Percentiles rank a stretch among this genome's conserved stretches.
Conservation (phyloP, 208 protist genomes). For the Trypanosoma boissoni region DNA sequence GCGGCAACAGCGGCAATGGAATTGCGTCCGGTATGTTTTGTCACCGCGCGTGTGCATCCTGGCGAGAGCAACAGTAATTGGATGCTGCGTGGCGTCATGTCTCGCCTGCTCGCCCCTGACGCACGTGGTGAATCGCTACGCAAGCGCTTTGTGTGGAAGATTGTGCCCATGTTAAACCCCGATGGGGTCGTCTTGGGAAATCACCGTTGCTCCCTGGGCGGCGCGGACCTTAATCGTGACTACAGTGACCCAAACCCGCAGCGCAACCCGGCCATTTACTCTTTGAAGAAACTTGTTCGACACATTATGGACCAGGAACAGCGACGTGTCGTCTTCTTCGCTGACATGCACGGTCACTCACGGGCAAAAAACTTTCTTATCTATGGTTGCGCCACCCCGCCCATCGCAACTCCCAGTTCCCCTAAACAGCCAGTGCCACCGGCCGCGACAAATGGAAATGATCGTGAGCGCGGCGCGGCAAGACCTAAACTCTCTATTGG, state of each 20-base stretch:
- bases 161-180: constrained; percentile 98
- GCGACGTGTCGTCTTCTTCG: constrained; percentile 82
- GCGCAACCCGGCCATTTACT: constrained; percentile 82
- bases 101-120: constrained; percentile 54
- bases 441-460: too few species aligned
- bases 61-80: constrained; percentile 96
- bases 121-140: constrained; percentile 32
- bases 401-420: too few species aligned
- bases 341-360: constrained; percentile 96
- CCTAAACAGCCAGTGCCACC: too few species aligned
- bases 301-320: constrained; percentile 65
- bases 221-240: constrained; percentile 95
- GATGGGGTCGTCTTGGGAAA: constrained; percentile 98
- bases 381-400: constrained; percentile 86
- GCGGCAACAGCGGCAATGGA: constrained; percentile 23
- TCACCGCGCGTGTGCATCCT: constrained; percentile 96
- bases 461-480: background rate
- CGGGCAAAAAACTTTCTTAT: constrained; percentile 94
- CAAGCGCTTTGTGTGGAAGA: constrained; percentile 89
- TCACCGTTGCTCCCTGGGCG: constrained; percentile 94
- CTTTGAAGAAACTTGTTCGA: constrained; percentile 69
- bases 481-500: background rate
- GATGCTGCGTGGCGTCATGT: constrained; percentile 96
- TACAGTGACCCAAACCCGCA: constrained; percentile 72
- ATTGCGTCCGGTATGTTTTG: constrained; percentile 67